Base-by-base conservation (phyloP, 495 filamentous ascomycete species). In the Haplographium delicatum region DNA sequence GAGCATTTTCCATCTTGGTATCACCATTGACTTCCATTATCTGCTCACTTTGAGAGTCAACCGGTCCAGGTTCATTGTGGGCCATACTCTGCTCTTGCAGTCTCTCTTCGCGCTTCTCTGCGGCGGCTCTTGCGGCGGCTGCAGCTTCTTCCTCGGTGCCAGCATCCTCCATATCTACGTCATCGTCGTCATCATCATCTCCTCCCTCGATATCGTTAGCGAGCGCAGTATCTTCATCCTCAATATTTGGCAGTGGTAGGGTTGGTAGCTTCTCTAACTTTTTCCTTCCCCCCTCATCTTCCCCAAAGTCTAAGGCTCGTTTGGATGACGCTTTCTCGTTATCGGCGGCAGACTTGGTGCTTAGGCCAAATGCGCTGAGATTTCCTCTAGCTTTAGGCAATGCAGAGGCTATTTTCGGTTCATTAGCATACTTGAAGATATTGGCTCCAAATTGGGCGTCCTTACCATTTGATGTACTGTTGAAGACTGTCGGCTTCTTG, bases 181-280 rank as follows among this genome's bases (percentile, higher is more conserved):
- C 86, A 51, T 88, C 81, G 47, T 90, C 83, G 30, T 88, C 83
- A 50, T 78, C 79, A 40, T 64, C 75, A n/a, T n/a, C n/a, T n/a
- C n/a, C n/a, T n/a, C n/a, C n/a, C 46, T 83, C 81, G 51, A 73
- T 78, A 54, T 73, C 69, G 65, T 82, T 77, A 60, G 77, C 73
- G 54, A 80, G 75, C 34, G 75, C 71, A 56, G 74, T 68, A 67
- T 72, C 71, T 53, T 74, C 75, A 62, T 80, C 73, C 54, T 82
- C 76, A 63, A 61, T 54, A 35, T 80, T 80, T 54, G 81, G 81
- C 38, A 81, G 68, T 46, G 84, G 79, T 42, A 83, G 81, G 51
- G 84, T 87, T 42, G 89, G 90, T 50, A 93, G 81, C 69, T 84
- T 87, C 73, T 89, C 87, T 50, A 94, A 75, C 66, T 94, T 95